Evolutionary conservation across 176 grass and related monocot genomes (phyloP), one percentile per base, ranked within the genome.

Genomic region (Triticum turgidum): DNA sequence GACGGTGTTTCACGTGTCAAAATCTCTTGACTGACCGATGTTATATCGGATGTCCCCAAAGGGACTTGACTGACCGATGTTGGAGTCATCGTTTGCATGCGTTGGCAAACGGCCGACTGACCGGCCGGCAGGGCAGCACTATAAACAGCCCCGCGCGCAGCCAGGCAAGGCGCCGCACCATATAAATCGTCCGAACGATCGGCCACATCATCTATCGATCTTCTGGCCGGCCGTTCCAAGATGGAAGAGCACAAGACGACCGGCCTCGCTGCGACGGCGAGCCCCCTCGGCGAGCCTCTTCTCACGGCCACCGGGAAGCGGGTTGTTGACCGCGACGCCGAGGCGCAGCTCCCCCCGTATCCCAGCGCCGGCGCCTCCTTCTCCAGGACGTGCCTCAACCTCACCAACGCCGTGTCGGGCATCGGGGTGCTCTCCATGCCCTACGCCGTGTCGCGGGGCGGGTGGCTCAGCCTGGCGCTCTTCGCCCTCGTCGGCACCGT

Each of bases 381-480:
- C 69, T 41, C 69, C 34, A 71, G 39, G 69, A 71, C 69, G 35
- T 71, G 69, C 69, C 69, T 71, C 11, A 71, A 71, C 69, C 69
- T 71, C 69, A 71, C 69, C 69, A 71, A 71, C 35, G 69, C 69
- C 69, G 35, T 71, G 4, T 71, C 69, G 5, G 69, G 69, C 69
- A 22, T 71, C 69, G 69, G 69, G 20, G 69, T 71, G 69, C 35
- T 71, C 4, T 22, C 69, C 4, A 71, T 71, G 69, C 69, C 69
- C 20, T 71, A 41, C 35, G 69, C 69, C 20, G 69, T 71, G 69
- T 71, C 69, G 18, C 69, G 44, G 69, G 35, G 69, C 69, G 69
- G 69, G 69, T 71, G 35, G 69, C 69, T 71, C 69, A 71, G 69
- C 69, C 69, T 71, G 69, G 69, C 35, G 69, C 69, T 71, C 18